phyloP scores from a whole-genome alignment of 257 asterid genomes.

The Ilex asprella region DNA sequence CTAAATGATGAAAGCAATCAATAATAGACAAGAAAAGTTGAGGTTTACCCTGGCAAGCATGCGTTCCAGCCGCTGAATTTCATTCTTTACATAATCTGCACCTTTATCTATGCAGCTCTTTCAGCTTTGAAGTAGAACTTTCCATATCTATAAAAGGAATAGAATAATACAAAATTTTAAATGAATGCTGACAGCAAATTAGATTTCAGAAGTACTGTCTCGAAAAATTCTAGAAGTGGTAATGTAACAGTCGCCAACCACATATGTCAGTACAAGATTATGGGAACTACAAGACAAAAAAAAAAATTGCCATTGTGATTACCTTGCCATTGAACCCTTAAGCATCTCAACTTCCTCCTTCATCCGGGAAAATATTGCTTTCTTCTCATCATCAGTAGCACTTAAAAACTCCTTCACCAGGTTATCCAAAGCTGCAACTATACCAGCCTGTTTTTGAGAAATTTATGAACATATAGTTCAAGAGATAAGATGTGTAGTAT shows the following conservation, averaged over 20 bases:
- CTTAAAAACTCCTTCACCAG: slow-evolving; percentile 68
- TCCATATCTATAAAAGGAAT: slow-evolving; percentile 48
- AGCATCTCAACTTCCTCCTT: slow-evolving; percentile 80
- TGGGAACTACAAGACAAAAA: not conserved
- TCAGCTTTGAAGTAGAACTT: slow-evolving; percentile 74
- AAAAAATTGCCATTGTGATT: not conserved
- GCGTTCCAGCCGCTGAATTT: slow-evolving; percentile 73
- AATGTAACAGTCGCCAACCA: not conserved
- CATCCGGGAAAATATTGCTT: slow-evolving; percentile 36
- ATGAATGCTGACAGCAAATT: not conserved
- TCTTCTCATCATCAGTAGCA: slow-evolving; percentile 57
- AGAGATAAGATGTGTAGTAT: not conserved
- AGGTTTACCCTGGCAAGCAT: slow-evolving; percentile 75
- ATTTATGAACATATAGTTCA: not conserved
- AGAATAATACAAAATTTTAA: no score
- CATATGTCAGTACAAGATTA: not conserved
- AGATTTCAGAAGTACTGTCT: not conserved
- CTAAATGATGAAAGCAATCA: not conserved
- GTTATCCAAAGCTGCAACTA: slow-evolving; percentile 49
- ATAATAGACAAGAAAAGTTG: not conserved
- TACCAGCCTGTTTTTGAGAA: slow-evolving; percentile 56
- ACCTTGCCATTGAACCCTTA: slow-evolving; percentile 73
- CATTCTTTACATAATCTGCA: slow-evolving; percentile 76
- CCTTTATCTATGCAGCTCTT: slow-evolving; percentile 80
- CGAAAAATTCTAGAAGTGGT: not conserved